Conservation (phyloP, 1,284 basidiomycete genomes). For the Sphagnurus paluster region DNA sequence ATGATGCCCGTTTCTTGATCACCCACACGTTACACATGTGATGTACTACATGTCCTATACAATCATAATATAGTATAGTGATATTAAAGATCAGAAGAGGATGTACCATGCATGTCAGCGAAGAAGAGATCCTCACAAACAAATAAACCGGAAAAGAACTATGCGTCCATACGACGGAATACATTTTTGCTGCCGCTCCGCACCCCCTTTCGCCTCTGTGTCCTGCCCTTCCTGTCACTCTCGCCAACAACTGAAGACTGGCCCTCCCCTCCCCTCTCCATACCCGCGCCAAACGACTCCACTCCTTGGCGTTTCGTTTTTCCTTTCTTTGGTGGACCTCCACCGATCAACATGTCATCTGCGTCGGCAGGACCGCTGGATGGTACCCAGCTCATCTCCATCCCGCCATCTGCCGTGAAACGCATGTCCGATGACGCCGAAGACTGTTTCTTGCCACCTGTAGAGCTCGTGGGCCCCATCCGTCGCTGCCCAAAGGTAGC, state of each 20-base stretch:
- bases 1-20: no score
- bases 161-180: slow-evolving; percentile 43
- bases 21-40: no score
- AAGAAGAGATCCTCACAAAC: no score
- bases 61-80: background rate
- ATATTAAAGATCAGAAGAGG: no score
- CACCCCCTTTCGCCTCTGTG: slow-evolving; percentile 67
- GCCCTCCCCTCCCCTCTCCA: slow-evolving; percentile 76
- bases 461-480: slow-evolving; percentile 19
- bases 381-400: slow-evolving; percentile 71
- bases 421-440: slow-evolving; percentile 14
- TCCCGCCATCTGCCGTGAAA: slow-evolving; percentile 45
- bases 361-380: slow-evolving; percentile 36
- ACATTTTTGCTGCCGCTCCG: slow-evolving; percentile 87
- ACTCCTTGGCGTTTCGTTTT: slow-evolving; percentile 58
- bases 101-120: background rate
- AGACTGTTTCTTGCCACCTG: slow-evolving; percentile 16
- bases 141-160: background rate
- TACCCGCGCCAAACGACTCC: slow-evolving; percentile 80
- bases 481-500: slow-evolving; percentile 73
- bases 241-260: slow-evolving; percentile 48
- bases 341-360: slow-evolving; percentile 26
- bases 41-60: background rate
- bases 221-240: slow-evolving; percentile 66
- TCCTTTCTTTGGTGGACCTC: slow-evolving; percentile 33